Evolutionary conservation across 83 land plant genomes (phyloP).

Genomic region (Thuja plicata): DNA sequence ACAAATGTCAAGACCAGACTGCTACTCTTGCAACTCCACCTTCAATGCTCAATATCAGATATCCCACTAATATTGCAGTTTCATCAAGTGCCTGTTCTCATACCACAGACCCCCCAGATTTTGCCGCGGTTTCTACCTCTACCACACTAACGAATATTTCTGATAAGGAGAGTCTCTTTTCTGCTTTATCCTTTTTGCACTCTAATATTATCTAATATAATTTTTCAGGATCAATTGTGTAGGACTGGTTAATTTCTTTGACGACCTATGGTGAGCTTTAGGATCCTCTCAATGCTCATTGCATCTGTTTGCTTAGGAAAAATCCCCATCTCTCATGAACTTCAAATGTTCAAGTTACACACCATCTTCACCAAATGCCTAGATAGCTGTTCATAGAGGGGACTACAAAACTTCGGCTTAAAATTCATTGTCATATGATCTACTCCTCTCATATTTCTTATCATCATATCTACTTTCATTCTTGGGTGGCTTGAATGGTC

Average conservation of each 20-base stretch:
- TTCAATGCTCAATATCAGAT: conserved; percentile 1
- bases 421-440: too few species aligned
- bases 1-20: not conserved
- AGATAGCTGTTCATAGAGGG: too few species aligned
- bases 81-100: conserved; percentile 12
- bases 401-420: too few species aligned
- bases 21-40: not conserved
- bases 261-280: not conserved
- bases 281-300: too few species aligned
- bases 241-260: too few species aligned
- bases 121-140: not conserved
- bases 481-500: too few species aligned
- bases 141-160: not conserved
- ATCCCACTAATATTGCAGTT: not conserved
- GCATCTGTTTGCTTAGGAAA: too few species aligned
- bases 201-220: not conserved
- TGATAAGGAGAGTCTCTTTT: conserved; percentile 8
- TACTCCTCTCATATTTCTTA: too few species aligned
- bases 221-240: not conserved
- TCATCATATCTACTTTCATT: too few species aligned
- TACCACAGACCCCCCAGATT: not conserved
- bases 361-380: not conserved
- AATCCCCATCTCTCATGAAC: not conserved
- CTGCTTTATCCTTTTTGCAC: not conserved
- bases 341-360: not conserved